Evolutionary conservation across 371 early-diverging fungal genomes (phyloP), one percentile per base, ranked within the genome.

Genomic region (Apophysomyces ossiformis): DNA sequence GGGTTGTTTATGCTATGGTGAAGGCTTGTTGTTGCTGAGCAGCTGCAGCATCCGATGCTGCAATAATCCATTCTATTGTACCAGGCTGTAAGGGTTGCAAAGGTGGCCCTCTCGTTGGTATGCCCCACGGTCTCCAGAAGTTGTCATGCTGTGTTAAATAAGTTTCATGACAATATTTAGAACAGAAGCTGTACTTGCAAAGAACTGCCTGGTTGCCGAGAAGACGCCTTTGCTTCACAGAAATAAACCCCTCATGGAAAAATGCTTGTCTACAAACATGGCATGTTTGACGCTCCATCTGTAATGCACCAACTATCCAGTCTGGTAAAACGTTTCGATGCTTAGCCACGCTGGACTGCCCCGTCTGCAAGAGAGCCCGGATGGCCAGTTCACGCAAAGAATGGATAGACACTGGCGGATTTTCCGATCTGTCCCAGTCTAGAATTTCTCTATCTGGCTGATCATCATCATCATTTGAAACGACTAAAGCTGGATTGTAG

Each of bases 221-320:
- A 64, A 81, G 86, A 36, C 84, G 78, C 68, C 83, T 86, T 61
- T 86, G 82, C n/a, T 85, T 81, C 2, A 87, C 83, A 26, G 85
- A 85, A 2, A 85, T 81, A 4, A 87, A 74, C 87, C 87, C 86
- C 65, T 89, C 89, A 32, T 85, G 79, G 37, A 87, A 79, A 72
- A 84, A 87, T 0, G 85, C 84, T 5, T 69, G 61, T 7, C 77
- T 76, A 45, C 89, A 89, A 41, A 70, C 64, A 8, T 69, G 76
- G 64, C 89, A 89, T 0, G 74, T 67, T 7, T 82, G 58, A 8
- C 60, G 58, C 2, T 77, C 82, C 4, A 77, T 18, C 43, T 26
- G 58, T 44, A 60, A 13, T 9, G 32, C 21, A 36, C 8, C n/a
- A n/a, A 45, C 43, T 47, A 45, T 41, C 50, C 50, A 47, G n/a